Evolutionary conservation across 129 eudicot species (phyloP).

Genomic region (Arctium minus): DNA sequence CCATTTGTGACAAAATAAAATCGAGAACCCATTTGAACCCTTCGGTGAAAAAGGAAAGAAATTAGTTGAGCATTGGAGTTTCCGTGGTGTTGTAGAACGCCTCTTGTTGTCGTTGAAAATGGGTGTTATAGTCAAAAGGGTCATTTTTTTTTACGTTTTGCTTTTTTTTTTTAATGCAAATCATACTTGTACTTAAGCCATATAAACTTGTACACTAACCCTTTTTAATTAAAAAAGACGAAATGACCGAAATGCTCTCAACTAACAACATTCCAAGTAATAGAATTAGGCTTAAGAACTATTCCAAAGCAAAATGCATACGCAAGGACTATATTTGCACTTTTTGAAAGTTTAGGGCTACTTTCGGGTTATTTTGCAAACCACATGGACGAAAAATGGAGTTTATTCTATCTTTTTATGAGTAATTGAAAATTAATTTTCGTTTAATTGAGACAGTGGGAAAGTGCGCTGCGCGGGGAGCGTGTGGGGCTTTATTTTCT

Average conservation of each 20-base stretch:
- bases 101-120: too few species aligned
- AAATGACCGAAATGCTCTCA: background rate
- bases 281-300: background rate
- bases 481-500: slow-evolving; percentile 32
- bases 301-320: background rate
- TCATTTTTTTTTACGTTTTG: background rate
- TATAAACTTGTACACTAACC: background rate
- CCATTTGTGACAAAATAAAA: background rate
- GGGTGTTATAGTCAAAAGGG: too few species aligned
- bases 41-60: too few species aligned
- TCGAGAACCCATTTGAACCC: background rate
- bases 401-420: background rate
- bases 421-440: background rate
- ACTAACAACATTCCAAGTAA: background rate
- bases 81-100: too few species aligned
- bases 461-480: slow-evolving; percentile 32
- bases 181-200: background rate
- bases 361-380: background rate
- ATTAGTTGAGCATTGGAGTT: too few species aligned
- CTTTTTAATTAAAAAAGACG: background rate
- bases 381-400: background rate
- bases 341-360: background rate
- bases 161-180: background rate
- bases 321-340: background rate
- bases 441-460: background rate